These are phyloP conservation scores for Clarkia xantiana DNA, from an alignment of 345 rosid genomes.

Conservation along the genomic window DNA sequence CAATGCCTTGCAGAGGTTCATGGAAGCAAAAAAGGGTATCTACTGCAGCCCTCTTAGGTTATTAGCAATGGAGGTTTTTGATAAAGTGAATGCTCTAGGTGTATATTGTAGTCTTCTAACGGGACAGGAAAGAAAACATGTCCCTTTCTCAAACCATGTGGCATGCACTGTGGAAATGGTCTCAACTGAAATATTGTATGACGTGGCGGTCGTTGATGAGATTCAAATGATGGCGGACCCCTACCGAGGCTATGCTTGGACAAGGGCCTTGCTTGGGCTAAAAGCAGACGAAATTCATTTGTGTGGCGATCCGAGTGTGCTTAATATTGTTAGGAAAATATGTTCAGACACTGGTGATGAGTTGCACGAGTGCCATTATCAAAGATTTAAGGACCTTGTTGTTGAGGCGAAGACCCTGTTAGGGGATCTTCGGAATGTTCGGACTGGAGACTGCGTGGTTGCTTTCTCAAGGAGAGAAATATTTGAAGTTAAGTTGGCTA, in stretches of 20 bases:
- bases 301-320: conserved; percentile 92
- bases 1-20: conserved; percentile 73
- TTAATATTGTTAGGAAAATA: conserved; percentile 57
- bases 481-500: conserved; percentile 79
- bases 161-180: conserved; percentile 96
- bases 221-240: conserved; percentile 82
- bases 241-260: conserved; percentile 84
- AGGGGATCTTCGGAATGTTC: conserved; percentile 63
- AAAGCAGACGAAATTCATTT: conserved; percentile 94
- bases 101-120: conserved; percentile 86
- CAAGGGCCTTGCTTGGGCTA: conserved; percentile 77
- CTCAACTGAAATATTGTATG: conserved; percentile 56
- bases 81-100: conserved; percentile 74
- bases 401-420: conserved; percentile 77
- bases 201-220: conserved; percentile 88
- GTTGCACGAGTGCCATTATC: conserved; percentile 65
- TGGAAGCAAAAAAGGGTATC: conserved; percentile 80
- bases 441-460: conserved; percentile 82
- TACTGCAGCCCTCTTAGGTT: conserved; percentile 92
- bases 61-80: conserved; percentile 96
- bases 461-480: conserved; percentile 94
- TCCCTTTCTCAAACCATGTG: conserved; percentile 68
- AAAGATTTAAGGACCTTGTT: conserved; percentile 71
- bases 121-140: conserved; percentile 75
- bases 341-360: conserved; percentile 88